A percentile compares a stretch with the other conserved stretches of the same genome.
These are phyloP conservation scores for Ensete glaucum DNA, from an alignment of 176 grass and related monocot species.

Conservation along the genomic window DNA sequence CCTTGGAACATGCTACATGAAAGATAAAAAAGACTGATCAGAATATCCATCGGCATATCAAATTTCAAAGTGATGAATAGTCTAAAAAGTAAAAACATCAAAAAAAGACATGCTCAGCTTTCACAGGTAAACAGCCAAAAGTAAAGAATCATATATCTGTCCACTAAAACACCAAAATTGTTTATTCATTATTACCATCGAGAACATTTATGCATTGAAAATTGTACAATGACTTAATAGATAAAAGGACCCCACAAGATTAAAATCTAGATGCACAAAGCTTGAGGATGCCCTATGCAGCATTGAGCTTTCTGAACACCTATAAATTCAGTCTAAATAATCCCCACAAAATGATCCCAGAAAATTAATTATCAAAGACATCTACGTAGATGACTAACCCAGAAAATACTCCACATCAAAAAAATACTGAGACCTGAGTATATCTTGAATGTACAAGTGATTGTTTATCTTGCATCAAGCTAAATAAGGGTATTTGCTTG, in stretches of 20 bases:
- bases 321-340: background rate
- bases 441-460: background rate
- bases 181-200: background rate
- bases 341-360: background rate
- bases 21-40: background rate
- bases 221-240: background rate
- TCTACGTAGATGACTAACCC: background rate
- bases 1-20: constrained; percentile 76
- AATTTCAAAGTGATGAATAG: background rate
- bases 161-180: too few relatives aligned
- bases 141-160: too few relatives aligned
- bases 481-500: background rate
- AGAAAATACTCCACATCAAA: background rate
- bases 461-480: background rate
- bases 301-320: background rate
- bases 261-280: background rate
- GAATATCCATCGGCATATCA: background rate
- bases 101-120: background rate
- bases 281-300: background rate
- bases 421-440: background rate
- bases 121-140: background rate
- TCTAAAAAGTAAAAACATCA: background rate
- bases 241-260: background rate
- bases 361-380: background rate
- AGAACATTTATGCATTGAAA: background rate